phyloP scores from a whole-genome alignment of 2,329 filamentous ascomycete genomes.

The Colletotrichum chlorophyti region DNA sequence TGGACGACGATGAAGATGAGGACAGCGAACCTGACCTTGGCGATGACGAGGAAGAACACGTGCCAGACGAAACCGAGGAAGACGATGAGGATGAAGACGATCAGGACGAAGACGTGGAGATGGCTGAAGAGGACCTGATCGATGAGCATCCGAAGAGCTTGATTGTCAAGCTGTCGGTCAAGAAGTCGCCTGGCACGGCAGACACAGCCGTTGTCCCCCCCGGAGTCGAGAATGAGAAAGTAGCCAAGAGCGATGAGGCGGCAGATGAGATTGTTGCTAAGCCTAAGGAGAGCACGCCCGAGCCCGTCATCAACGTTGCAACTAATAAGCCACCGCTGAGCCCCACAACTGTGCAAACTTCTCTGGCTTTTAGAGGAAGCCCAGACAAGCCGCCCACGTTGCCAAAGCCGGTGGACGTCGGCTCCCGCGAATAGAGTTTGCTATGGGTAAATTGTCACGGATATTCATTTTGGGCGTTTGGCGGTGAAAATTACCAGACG shows the following conservation, averaged over 20 bases:
- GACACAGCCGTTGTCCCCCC: slow-evolving; percentile 12
- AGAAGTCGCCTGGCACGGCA: slow-evolving; percentile 41
- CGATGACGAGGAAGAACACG: slow-evolving; percentile 76
- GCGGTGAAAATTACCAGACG: slow-evolving; percentile 4
- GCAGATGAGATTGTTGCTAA: slow-evolving; percentile 14
- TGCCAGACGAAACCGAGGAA: slow-evolving; percentile 65
- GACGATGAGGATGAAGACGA: slow-evolving; percentile 63
- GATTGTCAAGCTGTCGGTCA: slow-evolving; percentile 75
- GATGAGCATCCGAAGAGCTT: slow-evolving; percentile 62
- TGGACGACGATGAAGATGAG: slow-evolving; percentile 62
- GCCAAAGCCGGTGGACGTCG: slow-evolving; percentile 39
- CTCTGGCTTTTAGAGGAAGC: slow-evolving; percentile 66
- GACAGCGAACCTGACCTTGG: slow-evolving; percentile 78
- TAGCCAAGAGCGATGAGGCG: neutral
- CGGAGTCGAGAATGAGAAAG: slow-evolving; percentile 8
- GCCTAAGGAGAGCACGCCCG: slow-evolving; percentile 21
- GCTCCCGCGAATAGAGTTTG: slow-evolving; percentile 34
- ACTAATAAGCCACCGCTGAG: slow-evolving; percentile 35
- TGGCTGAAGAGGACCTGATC: slow-evolving; percentile 60
- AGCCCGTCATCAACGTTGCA: slow-evolving; percentile 23
- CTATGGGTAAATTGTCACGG: neutral
- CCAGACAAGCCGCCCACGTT: slow-evolving; percentile 60
- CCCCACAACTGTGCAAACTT: slow-evolving; percentile 44
- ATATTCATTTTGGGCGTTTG: slow-evolving; percentile 22
- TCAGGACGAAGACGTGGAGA: slow-evolving; percentile 62